phyloP scores from a whole-genome alignment of 495 filamentous ascomycete genomes.

The Xylaria venustula region DNA sequence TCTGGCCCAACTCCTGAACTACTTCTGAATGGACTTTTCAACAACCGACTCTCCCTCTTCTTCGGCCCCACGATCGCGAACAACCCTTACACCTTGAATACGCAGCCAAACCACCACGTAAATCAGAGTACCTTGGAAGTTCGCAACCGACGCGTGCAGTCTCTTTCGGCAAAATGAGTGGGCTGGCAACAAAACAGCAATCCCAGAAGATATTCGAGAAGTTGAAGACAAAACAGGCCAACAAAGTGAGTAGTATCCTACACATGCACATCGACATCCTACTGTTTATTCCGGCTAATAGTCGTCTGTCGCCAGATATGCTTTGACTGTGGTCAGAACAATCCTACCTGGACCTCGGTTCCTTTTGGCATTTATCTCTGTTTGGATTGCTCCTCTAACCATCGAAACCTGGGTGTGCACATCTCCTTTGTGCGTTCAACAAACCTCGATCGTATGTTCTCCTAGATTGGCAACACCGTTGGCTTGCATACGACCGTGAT shows the following conservation, averaged over 20 bases:
- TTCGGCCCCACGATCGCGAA: not conserved
- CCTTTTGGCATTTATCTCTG: conserved; percentile 97
- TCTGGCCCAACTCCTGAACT: conserved; percentile 33
- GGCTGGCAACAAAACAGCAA: conserved; percentile 83
- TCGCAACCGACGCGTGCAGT: conserved; percentile 40
- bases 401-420: conserved; percentile 88
- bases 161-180: conserved; percentile 61
- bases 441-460: conserved; percentile 87
- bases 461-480: not conserved
- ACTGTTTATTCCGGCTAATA: conserved; percentile 22
- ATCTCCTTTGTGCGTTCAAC: conserved; percentile 98
- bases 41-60: not conserved
- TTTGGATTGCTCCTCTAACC: conserved; percentile 91
- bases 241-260: conserved; percentile 65
- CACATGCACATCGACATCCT: not conserved
- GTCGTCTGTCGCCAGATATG: conserved; percentile 63
- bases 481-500: not conserved
- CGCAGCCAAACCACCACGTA: conserved; percentile 16
- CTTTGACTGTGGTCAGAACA: conserved; percentile 96
- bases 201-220: conserved; percentile 98
- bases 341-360: conserved; percentile 97
- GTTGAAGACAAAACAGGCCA: conserved; percentile 86
- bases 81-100: not conserved
- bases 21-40: not conserved
- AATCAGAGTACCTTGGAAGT: conserved; percentile 12